Percentiles rank a stretch among this genome's conserved stretches.
phyloP scores from a whole-genome alignment of 1,284 basidiomycete genomes.

The Sporisorium iseilematis-ciliati region DNA sequence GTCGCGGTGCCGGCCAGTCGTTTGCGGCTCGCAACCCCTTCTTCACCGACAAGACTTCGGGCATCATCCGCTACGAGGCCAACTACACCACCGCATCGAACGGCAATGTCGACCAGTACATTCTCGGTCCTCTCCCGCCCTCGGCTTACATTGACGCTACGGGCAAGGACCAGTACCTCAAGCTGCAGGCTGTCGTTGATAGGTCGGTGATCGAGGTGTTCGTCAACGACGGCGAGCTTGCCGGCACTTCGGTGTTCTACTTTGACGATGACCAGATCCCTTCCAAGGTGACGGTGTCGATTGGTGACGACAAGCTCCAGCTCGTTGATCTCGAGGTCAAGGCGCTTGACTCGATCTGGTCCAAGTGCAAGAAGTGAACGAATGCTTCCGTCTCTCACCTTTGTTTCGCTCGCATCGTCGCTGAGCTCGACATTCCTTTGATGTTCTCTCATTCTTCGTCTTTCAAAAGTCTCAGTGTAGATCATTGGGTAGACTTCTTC shows the following conservation, averaged over 20 bases:
- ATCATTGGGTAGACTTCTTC: neutral
- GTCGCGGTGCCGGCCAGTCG: conserved; percentile 59
- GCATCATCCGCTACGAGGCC: conserved; percentile 43
- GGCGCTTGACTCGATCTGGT: conserved; percentile 49
- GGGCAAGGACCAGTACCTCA: conserved; percentile 31
- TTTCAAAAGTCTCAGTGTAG: neutral
- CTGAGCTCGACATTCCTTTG: neutral
- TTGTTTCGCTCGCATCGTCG: neutral
- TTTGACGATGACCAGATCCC: conserved; percentile 54
- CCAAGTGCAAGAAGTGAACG: conserved; percentile 25
- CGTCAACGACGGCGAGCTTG: conserved; percentile 61
- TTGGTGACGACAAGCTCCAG: conserved; percentile 48
- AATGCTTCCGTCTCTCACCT: no score
- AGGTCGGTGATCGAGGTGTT: conserved; percentile 68
- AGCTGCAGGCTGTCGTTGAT: conserved; percentile 64
- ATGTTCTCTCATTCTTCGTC: neutral
- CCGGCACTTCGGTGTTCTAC: conserved; percentile 52
- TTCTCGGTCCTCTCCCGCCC: conserved; percentile 33
- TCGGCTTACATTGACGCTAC: conserved; percentile 24
- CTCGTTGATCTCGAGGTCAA: conserved; percentile 43
- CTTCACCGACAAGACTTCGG: conserved; percentile 68
- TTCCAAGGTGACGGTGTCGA: conserved; percentile 33
- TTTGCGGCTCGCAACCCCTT: conserved; percentile 66
- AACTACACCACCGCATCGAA: conserved; percentile 33
- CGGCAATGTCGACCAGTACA: conserved; percentile 21